These are phyloP conservation scores for Podospora pseudocomata DNA, from an alignment of 495 filamentous ascomycete genomes.

Conservation along the genomic window DNA sequence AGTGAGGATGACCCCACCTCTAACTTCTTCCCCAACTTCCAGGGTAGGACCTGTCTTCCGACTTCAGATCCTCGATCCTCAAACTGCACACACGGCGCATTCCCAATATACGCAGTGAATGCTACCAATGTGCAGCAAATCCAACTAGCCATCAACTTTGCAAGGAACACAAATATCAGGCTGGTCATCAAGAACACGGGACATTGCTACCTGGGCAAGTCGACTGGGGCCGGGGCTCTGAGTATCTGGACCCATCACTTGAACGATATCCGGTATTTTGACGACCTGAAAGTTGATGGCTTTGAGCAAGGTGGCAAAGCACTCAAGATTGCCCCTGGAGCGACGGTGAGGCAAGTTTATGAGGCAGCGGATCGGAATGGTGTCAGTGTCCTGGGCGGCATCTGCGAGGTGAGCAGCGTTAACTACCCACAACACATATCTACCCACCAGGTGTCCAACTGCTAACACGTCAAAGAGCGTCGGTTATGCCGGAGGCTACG, in stretches of 20 bases:
- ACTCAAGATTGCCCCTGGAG: conserved; percentile 55
- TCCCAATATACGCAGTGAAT: conserved; percentile 58
- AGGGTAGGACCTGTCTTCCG: conserved; percentile 39
- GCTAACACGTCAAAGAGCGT: conserved; percentile 18
- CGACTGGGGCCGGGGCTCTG: conserved; percentile 44
- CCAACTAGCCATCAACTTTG: conserved; percentile 58
- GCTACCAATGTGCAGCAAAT: conserved; percentile 53
- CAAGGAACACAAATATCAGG: conserved; percentile 52
- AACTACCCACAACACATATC: not conserved
- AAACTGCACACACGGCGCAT: conserved; percentile 55
- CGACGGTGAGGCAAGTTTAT: conserved; percentile 52
- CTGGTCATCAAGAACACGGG: conserved; percentile 65
- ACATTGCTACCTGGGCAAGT: conserved; percentile 60
- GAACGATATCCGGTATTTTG: conserved; percentile 25
- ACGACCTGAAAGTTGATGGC: conserved; percentile 15
- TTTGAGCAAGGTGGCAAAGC: conserved; percentile 44
- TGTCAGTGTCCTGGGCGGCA: conserved; percentile 49
- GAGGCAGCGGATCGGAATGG: conserved; percentile 41
- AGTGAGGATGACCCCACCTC: conserved; percentile 16
- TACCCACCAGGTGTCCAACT: not conserved
- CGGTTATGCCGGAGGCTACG: conserved; percentile 40
- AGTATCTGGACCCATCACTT: conserved; percentile 57
- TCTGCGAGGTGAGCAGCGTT: conserved; percentile 24
- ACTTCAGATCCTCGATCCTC: conserved; percentile 27
- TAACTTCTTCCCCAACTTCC: conserved; percentile 14